phyloP scores from a whole-genome alignment of 371 early-diverging fungal genomes.

The Nematocida homosporus region DNA sequence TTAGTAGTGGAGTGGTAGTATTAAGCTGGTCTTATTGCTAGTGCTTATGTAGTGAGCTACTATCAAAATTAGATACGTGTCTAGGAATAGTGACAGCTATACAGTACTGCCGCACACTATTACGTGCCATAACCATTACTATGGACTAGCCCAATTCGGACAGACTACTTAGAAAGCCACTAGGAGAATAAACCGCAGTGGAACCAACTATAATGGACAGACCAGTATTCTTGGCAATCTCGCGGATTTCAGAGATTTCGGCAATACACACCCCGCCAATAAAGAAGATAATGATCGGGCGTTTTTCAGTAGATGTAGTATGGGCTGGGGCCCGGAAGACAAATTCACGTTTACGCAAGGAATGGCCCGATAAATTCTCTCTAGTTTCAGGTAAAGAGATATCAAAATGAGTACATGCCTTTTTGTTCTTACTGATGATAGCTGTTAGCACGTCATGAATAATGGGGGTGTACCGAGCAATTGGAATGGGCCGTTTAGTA shows the following conservation, averaged over 20 bases:
- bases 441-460: constrained; percentile 55
- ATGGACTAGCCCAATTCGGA: neutral
- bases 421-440: constrained; percentile 53
- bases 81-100: too few species aligned
- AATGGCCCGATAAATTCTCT: constrained; percentile 22
- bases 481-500: constrained; percentile 55
- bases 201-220: constrained; percentile 42
- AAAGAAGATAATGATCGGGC: constrained; percentile 39
- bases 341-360: constrained; percentile 59
- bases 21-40: too few species aligned
- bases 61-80: too few species aligned
- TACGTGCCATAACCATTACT: neutral
- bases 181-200: constrained; percentile 44
- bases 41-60: too few species aligned
- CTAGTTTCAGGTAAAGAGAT: constrained; percentile 17
- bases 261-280: constrained; percentile 53
- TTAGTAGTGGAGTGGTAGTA: too few species aligned
- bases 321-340: constrained; percentile 42
- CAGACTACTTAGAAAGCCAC: constrained; percentile 14
- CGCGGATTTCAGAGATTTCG: constrained; percentile 62
- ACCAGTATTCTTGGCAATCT: constrained; percentile 56
- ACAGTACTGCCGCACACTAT: neutral
- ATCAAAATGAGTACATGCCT: constrained; percentile 21
- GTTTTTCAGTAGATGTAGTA: constrained; percentile 1
- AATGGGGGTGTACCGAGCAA: constrained; percentile 63